These are phyloP conservation scores for Helianthus annuus DNA, from an alignment of 129 eudicot species.

Conservation along the genomic window HanXRQr2.0-SUNRISE NC_035444.2:63446073-63446572, in stretches of 20 bases:
- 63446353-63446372: slow-evolving; percentile 1
- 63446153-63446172: too few species aligned
- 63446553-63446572: neutral
- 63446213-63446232: too few species aligned
- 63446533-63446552: neutral
- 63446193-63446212: too few species aligned
- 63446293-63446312: neutral
- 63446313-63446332: neutral
- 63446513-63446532: neutral
- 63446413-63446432: neutral
- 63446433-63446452: neutral
- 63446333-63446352: slow-evolving; percentile 1
- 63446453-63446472: neutral
- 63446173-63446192: too few species aligned
- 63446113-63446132: too few species aligned
- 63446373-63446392: neutral
- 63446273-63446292: too few species aligned
- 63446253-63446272: too few species aligned
- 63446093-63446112: too few species aligned
- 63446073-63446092: too few species aligned
- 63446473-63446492: neutral
- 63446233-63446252: too few species aligned
- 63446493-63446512: neutral
- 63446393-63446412: slow-evolving; percentile 6
- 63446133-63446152: too few species aligned